Percentiles rank a stretch among this genome's conserved stretches.
Evolutionary conservation across 169 alveolate genomes (phyloP).

Genomic region (Cryptosporidium viatorum): DNA sequence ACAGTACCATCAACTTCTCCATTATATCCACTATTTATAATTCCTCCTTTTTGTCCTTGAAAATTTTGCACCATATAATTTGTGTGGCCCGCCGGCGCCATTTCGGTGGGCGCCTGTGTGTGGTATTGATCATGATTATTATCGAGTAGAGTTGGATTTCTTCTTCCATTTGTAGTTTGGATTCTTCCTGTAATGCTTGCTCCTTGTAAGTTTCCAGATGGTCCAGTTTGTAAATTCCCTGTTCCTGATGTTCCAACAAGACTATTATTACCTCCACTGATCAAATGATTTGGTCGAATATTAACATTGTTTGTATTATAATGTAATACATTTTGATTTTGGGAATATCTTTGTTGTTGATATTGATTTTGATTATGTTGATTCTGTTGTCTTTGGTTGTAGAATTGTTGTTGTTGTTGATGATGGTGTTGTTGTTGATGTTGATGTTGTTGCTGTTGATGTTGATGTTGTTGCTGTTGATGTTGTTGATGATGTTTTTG

Average conservation of each 20-base stretch:
- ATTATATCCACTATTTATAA: neutral
- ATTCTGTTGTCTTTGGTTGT: neutral
- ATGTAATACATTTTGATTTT: neutral
- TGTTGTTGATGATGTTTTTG: neutral
- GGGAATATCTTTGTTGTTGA: slow-evolving; percentile 24
- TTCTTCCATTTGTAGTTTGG: neutral
- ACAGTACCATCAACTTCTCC: neutral
- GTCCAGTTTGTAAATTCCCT: neutral
- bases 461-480: neutral
- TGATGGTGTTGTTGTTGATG: neutral
- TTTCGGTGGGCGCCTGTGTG: neutral
- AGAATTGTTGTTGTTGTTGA: slow-evolving; percentile 9
- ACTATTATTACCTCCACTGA: slow-evolving; percentile 7
- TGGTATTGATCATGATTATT: neutral
- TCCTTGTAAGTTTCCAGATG: neutral
- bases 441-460: slow-evolving; percentile 2
- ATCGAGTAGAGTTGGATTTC: neutral
- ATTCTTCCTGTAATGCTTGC: neutral
- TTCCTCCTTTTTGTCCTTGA: slow-evolving; percentile 12
- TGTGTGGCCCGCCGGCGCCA: neutral
- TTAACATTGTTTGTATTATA: neutral
- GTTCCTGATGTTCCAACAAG: neutral
- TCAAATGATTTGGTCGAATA: neutral
- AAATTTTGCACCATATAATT: neutral
- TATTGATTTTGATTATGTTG: neutral